Evolutionary conservation across 306 rosid genomes (phyloP).

Genomic region (Sechiopsis laciniata): DNA sequence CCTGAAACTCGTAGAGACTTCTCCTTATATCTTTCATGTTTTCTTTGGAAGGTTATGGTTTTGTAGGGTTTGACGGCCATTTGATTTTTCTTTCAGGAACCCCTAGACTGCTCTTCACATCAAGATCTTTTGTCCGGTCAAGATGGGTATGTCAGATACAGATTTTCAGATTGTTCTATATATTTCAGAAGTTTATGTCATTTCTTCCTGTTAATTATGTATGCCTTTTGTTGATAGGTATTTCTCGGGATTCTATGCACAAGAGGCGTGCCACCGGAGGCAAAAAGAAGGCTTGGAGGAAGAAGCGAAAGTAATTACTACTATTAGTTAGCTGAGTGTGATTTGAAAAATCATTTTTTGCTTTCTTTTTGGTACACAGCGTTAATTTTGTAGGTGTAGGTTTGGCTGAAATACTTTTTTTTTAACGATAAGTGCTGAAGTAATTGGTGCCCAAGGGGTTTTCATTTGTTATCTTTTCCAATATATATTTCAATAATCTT

Average conservation of each 20-base stretch:
- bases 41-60: neutral
- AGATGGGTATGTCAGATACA: constrained; percentile 1
- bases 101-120: neutral
- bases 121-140: neutral
- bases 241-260: constrained; percentile 21
- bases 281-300: constrained; percentile 19
- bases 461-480: neutral
- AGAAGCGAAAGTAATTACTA: constrained; percentile 12
- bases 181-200: neutral
- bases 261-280: constrained; percentile 17
- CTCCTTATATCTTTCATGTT: neutral
- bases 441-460: neutral
- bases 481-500: neutral
- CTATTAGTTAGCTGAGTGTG: neutral
- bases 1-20: neutral
- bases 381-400: neutral
- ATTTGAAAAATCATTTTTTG: neutral
- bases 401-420: neutral
- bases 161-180: neutral
- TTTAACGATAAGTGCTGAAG: neutral
- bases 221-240: neutral
- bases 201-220: neutral
- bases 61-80: neutral
- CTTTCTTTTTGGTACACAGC: neutral
- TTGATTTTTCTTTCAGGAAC: constrained; percentile 7